phyloP scores from a whole-genome alignment of 176 grass and related monocot genomes.

The Oryza officinalis region DNA sequence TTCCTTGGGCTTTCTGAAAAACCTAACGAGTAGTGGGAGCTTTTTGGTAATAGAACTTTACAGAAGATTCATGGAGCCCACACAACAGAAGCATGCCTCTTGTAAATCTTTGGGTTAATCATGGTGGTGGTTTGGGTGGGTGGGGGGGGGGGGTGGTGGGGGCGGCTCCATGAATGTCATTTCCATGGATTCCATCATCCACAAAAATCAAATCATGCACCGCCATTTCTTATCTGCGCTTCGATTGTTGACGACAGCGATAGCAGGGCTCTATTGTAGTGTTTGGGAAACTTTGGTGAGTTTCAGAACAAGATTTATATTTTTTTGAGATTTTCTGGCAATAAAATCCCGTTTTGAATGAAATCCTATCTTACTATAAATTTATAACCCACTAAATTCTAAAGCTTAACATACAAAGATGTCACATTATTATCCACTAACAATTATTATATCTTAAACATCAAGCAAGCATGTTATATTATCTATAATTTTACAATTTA shows the following conservation, averaged over 20 bases:
- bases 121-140: no score
- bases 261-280: not conserved
- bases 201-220: conserved; percentile 7
- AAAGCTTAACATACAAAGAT: no score
- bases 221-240: not conserved
- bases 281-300: no score
- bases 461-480: no score
- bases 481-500: no score
- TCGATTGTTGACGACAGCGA: not conserved
- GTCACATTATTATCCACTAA: no score
- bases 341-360: no score
- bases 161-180: not conserved
- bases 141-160: no score
- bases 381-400: no score
- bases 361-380: no score
- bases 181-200: not conserved
- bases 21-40: not conserved
- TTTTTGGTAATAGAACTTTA: not conserved
- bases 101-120: not conserved
- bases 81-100: not conserved
- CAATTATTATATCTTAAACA: no score
- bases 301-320: not conserved
- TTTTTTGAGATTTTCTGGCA: not conserved
- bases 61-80: conserved; percentile 2
- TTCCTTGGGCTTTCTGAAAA: not conserved